These are phyloP conservation scores for Austropuccinia psidii DNA, from an alignment of 1,284 basidiomycete genomes.

Conservation along the genomic window DNA sequence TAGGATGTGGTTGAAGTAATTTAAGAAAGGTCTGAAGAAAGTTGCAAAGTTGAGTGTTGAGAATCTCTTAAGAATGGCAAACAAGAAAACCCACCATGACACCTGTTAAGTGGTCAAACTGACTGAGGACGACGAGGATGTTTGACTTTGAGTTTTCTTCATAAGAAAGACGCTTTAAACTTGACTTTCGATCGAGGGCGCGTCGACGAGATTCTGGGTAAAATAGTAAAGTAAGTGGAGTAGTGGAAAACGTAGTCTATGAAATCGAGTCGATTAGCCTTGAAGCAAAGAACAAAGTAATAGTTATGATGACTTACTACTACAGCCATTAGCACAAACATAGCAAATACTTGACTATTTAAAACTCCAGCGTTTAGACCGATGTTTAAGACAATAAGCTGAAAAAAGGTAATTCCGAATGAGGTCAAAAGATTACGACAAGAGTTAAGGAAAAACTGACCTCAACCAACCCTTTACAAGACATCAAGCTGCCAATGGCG, in stretches of 20 bases:
- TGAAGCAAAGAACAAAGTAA: not conserved
- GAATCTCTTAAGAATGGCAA: too few species aligned
- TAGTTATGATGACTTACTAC: conserved; percentile 53
- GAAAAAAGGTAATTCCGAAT: conserved; percentile 48
- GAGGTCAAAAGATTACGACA: conserved; percentile 52
- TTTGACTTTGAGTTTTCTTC: conserved; percentile 51
- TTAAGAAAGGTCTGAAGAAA: conserved; percentile 23
- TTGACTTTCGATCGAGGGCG: conserved; percentile 33
- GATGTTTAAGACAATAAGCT: conserved; percentile 87
- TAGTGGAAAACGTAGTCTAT: conserved; percentile 48
- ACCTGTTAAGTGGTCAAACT: conserved; percentile 68
- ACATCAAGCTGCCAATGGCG: conserved; percentile 83
- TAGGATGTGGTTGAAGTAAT: conserved; percentile 33
- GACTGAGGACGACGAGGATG: conserved; percentile 80
- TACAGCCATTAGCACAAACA: conserved; percentile 86
- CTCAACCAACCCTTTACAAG: conserved; percentile 69
- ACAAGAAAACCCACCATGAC: conserved; percentile 52
- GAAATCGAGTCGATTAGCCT: not conserved
- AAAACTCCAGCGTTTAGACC: conserved; percentile 73
- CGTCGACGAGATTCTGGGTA: conserved; percentile 47
- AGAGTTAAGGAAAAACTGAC: not conserved
- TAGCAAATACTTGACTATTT: conserved; percentile 58
- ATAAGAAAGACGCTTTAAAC: conserved; percentile 38
- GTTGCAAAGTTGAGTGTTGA: conserved; percentile 41
- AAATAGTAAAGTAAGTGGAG: conserved; percentile 48